Conservation (phyloP, 345 rosid genomes). For the Camelina neglecta region DNA sequence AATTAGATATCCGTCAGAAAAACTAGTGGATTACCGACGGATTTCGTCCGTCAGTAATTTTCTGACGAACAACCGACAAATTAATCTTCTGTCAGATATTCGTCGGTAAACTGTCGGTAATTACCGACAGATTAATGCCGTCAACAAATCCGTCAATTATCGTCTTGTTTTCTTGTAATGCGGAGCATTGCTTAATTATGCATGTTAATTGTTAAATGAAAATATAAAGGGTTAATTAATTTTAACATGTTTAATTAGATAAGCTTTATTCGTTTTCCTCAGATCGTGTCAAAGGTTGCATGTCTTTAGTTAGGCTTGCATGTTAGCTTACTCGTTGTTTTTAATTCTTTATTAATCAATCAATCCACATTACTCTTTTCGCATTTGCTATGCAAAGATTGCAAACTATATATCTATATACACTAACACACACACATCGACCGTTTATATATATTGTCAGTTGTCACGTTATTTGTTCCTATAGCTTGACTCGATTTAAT, state of each 20-base stretch:
- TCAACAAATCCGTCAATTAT: too few relatives aligned
- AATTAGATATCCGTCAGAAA: too few relatives aligned
- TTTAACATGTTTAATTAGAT: constrained; percentile 16
- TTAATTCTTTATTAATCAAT: background rate
- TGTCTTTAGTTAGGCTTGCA: constrained; percentile 35
- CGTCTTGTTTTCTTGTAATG: too few relatives aligned
- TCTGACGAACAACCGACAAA: too few relatives aligned
- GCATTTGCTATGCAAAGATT: background rate
- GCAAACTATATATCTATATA: background rate
- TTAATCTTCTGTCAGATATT: too few relatives aligned
- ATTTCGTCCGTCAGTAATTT: too few relatives aligned
- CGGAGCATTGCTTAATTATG: too few relatives aligned
- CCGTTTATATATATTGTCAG: background rate
- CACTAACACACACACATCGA: background rate
- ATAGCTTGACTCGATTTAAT: background rate
- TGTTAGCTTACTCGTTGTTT: constrained; percentile 20
- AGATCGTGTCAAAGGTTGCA: constrained; percentile 43
- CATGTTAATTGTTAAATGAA: background rate
- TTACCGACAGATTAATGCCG: too few relatives aligned
- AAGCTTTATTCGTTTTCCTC: constrained; percentile 27
- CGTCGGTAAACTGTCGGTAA: too few relatives aligned
- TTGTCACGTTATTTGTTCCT: constrained; percentile 7
- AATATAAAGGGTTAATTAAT: constrained; percentile 7
- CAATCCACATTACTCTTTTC: background rate
- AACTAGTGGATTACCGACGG: too few relatives aligned